Percentiles rank a stretch among this genome's conserved stretches.
Conservation (phyloP, 1,284 basidiomycete genomes). For the Termitomyces sp. region DNA sequence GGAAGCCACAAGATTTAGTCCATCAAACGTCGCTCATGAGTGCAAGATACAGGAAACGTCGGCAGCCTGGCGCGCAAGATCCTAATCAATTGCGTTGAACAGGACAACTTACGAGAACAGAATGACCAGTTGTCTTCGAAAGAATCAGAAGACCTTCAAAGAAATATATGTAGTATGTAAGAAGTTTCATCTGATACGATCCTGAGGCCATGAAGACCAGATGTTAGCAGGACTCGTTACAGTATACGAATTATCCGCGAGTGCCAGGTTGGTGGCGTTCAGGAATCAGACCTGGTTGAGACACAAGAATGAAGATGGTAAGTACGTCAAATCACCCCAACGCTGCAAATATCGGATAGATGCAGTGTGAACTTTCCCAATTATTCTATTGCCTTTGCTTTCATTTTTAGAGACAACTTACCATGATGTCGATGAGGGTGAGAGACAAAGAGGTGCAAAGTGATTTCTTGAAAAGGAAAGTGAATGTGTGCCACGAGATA, state of each 20-base stretch:
- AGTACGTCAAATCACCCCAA: no score
- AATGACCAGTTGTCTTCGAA: no score
- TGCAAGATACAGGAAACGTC: background rate
- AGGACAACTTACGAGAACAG: no score
- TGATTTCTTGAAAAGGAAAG: conserved; percentile 17
- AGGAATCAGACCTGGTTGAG: no score
- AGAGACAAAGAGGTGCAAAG: conserved; percentile 13
- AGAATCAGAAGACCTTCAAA: no score
- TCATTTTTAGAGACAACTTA: background rate
- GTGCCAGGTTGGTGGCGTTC: no score
- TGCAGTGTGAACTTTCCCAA: background rate
- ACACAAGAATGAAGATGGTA: background rate
- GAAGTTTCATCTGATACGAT: no score
- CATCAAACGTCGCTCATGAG: background rate
- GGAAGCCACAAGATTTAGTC: no score
- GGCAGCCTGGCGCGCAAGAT: background rate
- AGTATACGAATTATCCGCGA: no score
- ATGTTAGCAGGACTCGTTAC: no score
- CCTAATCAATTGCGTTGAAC: background rate
- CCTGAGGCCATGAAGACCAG: no score
- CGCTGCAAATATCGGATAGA: background rate
- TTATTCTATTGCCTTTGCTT: background rate
- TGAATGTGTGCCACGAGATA: conserved; percentile 18
- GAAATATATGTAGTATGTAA: no score
- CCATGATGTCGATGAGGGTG: background rate